Base-by-base conservation (phyloP, 176 grass and related monocot species). In the Otatea glauca region DNA sequence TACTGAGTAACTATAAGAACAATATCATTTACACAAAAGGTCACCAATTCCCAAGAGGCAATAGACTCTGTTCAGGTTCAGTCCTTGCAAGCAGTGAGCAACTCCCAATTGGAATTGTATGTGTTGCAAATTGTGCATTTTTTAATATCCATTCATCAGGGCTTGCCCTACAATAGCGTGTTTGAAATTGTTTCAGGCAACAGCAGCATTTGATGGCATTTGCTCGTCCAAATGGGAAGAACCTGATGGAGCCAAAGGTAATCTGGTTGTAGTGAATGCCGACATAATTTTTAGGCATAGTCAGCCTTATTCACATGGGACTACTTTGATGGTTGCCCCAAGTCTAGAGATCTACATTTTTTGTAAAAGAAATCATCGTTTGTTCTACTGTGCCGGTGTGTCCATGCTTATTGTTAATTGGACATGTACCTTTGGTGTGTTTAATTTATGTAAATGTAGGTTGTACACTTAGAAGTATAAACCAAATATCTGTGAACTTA, bases 231-330 rank as follows among this genome's bases (percentile, higher is more conserved):
- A 98, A 95, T 98, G 92, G 95, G 95, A 98, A 86, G 95, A 92
- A 64, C 94, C 92, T 86, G 92, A 98, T 90, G 95, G 95, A 92
- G 89, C 91, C 50, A 98, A 93, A 90, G 92, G 95, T 98, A 91
- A 74, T 76, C 49, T 43, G 9, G 23, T 88, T 75, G 15, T 49
- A 80, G 7, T 23, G n/a, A 49, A 29, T 43, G 38, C 39, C 21
- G 65, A 25, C 75, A 37, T 32, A 61, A 62, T 54, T n/a, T 72
- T 56, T 72, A 48, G 45, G 65, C n/a, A 66, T 42, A 74, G 1
- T 43, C 6, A 38, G 7, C 62, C 54, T 77, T 50, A 20, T 76
- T 69, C 39, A 68, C 49, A 47, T 41, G 10, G 44, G 10, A 32
- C 39, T 58, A 76, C 23, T 65, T 56, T 21, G 73, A 59, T 59